Conservation (phyloP, 331 rosid species). For the Pyrus hybrid region DNA sequence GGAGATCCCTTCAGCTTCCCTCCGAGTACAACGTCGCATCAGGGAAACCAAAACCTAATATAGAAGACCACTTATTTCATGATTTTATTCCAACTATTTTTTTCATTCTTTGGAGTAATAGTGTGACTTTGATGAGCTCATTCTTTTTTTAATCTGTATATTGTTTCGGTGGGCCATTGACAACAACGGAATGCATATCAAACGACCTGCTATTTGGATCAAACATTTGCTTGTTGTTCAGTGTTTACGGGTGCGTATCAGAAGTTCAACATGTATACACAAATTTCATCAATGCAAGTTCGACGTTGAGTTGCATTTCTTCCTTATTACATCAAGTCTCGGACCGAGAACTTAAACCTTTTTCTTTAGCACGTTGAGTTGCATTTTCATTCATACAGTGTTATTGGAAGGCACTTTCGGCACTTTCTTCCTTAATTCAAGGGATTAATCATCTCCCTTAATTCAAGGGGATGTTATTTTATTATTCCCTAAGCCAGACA, state of each 20-base stretch:
- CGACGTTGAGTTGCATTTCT: no score
- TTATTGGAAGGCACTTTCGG: no score
- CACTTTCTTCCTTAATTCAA: no score
- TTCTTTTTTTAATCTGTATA: not conserved
- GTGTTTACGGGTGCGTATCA: not conserved
- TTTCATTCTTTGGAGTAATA: slow-evolving; percentile 4
- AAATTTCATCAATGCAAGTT: not conserved
- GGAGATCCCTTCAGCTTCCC: slow-evolving; percentile 59
- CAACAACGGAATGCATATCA: not conserved
- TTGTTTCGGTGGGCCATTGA: not conserved
- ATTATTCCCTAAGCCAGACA: no score
- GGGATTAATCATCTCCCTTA: no score
- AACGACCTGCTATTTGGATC: not conserved
- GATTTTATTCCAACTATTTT: not conserved
- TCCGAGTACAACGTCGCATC: slow-evolving; percentile 39
- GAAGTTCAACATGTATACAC: not conserved
- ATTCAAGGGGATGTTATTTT: no score
- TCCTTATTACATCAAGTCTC: no score
- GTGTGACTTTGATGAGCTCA: not conserved
- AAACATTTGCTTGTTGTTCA: not conserved
- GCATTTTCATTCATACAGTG: no score
- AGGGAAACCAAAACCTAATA: slow-evolving; percentile 55
- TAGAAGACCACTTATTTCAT: slow-evolving; percentile 20
- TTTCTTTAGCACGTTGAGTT: no score
- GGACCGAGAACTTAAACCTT: no score